Conservation (phyloP, 1,139 yeast species). For the Candida smagusa region DNA sequence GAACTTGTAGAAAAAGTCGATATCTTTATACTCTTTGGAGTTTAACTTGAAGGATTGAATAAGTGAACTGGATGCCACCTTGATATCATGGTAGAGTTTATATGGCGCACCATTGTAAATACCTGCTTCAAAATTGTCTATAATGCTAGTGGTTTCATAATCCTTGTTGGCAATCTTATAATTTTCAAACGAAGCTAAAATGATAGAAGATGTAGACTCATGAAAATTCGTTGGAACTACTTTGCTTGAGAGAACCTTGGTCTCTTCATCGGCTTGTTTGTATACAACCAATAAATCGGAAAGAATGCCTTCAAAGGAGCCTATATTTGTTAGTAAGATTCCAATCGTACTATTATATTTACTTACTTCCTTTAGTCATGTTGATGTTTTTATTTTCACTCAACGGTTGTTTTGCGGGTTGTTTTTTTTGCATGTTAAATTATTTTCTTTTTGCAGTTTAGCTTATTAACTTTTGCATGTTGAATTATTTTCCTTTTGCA, state of each 20-base stretch:
- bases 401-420: too few species aligned
- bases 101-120: slow-evolving; percentile 45
- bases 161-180: slow-evolving; percentile 27
- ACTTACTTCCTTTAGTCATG: slow-evolving; percentile 8
- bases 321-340: slow-evolving; percentile 8
- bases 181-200: slow-evolving; percentile 39
- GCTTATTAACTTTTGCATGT: too few species aligned
- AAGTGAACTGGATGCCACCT: slow-evolving; percentile 53
- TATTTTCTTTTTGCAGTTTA: too few species aligned
- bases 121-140: slow-evolving; percentile 18
- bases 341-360: background rate
- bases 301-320: slow-evolving; percentile 10
- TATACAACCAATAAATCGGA: slow-evolving; percentile 24
- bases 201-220: slow-evolving; percentile 41
- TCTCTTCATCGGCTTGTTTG: slow-evolving; percentile 28
- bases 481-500: too few species aligned
- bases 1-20: slow-evolving; percentile 70
- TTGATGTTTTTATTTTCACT: background rate
- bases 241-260: slow-evolving; percentile 31
- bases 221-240: slow-evolving; percentile 45
- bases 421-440: too few species aligned
- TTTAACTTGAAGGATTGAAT: slow-evolving; percentile 54
- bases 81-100: slow-evolving; percentile 69
- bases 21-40: slow-evolving; percentile 49
- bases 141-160: slow-evolving; percentile 18